Percentiles rank a stretch among this genome's conserved stretches.
phyloP scores from a whole-genome alignment of 306 rosid species.

The Vigna hirtella region DNA sequence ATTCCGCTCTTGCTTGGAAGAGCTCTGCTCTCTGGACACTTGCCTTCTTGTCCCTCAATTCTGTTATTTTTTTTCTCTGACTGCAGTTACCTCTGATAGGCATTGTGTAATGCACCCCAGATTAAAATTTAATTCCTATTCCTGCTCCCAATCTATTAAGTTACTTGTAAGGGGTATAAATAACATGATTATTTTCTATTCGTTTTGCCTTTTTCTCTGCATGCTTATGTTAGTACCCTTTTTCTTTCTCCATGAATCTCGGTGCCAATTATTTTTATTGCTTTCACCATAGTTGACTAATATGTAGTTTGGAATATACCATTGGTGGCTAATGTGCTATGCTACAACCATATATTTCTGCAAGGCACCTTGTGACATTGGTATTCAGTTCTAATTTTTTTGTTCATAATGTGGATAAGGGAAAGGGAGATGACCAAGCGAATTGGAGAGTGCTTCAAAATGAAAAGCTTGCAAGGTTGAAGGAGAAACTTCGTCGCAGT shows the following conservation, averaged over 20 bases:
- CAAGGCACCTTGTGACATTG: slow-evolving; percentile 13
- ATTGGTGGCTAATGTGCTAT: neutral
- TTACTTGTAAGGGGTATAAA: neutral
- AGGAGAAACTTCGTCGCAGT: slow-evolving; percentile 69
- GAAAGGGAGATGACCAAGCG: slow-evolving; percentile 85
- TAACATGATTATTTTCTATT: slow-evolving; percentile 23
- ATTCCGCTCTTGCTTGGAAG: no score
- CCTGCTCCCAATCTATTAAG: slow-evolving; percentile 5
- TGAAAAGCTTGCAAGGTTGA: slow-evolving; percentile 78
- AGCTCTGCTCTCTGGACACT: no score
- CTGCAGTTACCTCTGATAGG: no score
- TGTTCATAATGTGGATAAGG: slow-evolving; percentile 56
- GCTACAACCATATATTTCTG: slow-evolving; percentile 24
- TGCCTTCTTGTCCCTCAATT: no score
- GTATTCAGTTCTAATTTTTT: slow-evolving; percentile 40
- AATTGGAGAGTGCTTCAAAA: slow-evolving; percentile 85
- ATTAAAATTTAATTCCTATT: slow-evolving; percentile 2
- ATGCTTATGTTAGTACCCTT: slow-evolving; percentile 3
- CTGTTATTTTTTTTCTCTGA: no score
- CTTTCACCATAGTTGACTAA: slow-evolving; percentile 18
- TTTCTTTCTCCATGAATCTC: slow-evolving; percentile 14
- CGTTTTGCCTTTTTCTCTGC: slow-evolving; percentile 25
- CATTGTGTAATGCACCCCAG: neutral
- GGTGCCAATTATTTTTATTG: neutral
- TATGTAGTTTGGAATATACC: slow-evolving; percentile 22